A percentile compares a stretch with the other conserved stretches of the same genome.
These are phyloP conservation scores for Aspergillus carbonarius DNA, from an alignment of 2,329 filamentous ascomycete genomes.

Conservation along the genomic window DNA sequence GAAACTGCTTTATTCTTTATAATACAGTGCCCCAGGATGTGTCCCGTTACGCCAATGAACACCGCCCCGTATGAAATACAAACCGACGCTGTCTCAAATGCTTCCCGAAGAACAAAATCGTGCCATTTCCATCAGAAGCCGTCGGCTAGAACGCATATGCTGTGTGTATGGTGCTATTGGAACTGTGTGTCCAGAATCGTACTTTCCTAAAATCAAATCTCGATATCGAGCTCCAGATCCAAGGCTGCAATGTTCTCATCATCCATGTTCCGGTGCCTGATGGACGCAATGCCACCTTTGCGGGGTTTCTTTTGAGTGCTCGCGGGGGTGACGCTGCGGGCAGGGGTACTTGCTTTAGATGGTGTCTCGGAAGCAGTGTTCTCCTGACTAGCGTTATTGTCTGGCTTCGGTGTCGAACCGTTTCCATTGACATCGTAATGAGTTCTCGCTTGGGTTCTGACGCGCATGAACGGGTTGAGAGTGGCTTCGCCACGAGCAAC, in stretches of 20 bases:
- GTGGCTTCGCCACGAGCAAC: constrained; percentile 64
- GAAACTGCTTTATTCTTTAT: constrained; percentile 1
- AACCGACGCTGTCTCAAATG: constrained; percentile 12
- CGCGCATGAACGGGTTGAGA: constrained; percentile 55
- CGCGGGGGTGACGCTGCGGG: constrained; percentile 39
- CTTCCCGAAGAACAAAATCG: background rate
- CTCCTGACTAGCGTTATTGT: constrained; percentile 41
- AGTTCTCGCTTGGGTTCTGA: constrained; percentile 67
- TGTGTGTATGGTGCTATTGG: background rate
- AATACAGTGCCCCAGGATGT: constrained; percentile 13
- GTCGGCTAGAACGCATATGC: background rate
- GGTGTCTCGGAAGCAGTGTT: constrained; percentile 55
- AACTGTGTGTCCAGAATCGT: background rate
- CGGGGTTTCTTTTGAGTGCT: constrained; percentile 34
- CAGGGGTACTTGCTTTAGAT: constrained; percentile 54
- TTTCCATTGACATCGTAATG: constrained; percentile 62
- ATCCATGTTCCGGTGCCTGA: constrained; percentile 75
- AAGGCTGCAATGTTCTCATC: constrained; percentile 89
- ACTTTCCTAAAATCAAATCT: constrained; percentile 57
- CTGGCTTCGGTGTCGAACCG: constrained; percentile 26
- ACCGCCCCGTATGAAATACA: constrained; percentile 9
- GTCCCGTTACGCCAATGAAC: constrained; percentile 16
- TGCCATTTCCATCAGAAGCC: background rate
- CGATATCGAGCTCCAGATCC: constrained; percentile 89
- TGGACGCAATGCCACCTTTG: constrained; percentile 60